Evolutionary conservation across 192 early-diverging fungal species (phyloP), one percentile per base, ranked within the genome.

Genomic region (Entomortierella chlamydospora): DNA sequence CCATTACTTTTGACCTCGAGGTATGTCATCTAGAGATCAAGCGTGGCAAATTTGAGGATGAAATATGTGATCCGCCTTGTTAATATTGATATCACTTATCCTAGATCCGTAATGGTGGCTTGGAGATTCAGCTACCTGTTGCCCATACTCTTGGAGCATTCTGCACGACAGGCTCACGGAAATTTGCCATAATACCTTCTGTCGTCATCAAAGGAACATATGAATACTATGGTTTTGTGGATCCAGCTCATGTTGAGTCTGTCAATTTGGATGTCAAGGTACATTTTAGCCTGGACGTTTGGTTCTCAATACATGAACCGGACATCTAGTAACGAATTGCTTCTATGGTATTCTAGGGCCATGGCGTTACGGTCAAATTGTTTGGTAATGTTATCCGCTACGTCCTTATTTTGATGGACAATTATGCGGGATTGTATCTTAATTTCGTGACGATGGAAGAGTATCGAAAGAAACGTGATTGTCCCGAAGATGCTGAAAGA

Each of bases 381-480:
- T 92, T 89, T 72, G 94, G 93, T 10, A 88, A 88, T 51, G 66
- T 92, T 23, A 83, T 93, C 13, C 85, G 89, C 20, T 89, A 91
- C 51, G 66, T 93, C 10, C 76, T 95, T 18, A 88, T 89, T 26
- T 57, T 95, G 15, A 88, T 87, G 52, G 88, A 90, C 39, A 95
- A 95, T 51, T 95, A 94, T 68, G 80, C 90, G 43, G 93, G 92
- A 23, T 73, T 83, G 7, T 86, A 81, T 59, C 57, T 84, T 10
- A 83, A 90, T 57, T 90, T 91, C 77, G 73, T 86, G 2, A 90
- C 86, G 0, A 69, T 90, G 54, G 90, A 92, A 5, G 91, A 93
- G 61, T 93, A 91, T 69, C 83, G 88, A 20, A 55, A 37, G 51
- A 68, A 56, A 29, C 50, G 71, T 18, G 59, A 20, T 17, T 55